Conservation (phyloP, 2,329 filamentous ascomycete genomes). For the Aspergillus fumigatiaffinis region DNA sequence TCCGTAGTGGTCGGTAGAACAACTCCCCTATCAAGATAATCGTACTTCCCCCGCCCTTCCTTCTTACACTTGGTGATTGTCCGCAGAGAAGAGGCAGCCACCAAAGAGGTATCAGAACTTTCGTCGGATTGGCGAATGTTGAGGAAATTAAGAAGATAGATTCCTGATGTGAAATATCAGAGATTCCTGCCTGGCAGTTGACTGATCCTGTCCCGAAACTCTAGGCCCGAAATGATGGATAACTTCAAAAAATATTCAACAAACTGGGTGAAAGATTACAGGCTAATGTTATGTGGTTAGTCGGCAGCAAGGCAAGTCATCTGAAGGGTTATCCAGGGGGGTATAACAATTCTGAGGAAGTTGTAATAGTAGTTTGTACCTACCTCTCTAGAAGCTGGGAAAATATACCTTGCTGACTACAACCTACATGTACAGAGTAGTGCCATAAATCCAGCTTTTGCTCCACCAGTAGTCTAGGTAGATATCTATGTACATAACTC, state of each 20-base stretch:
- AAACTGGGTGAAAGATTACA: background rate
- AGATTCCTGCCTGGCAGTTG: background rate
- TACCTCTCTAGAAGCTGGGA: background rate
- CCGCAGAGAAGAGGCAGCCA: slow-evolving; percentile 12
- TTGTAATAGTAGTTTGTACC: background rate
- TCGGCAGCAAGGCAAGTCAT: background rate
- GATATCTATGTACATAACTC: background rate
- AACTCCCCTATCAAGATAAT: background rate
- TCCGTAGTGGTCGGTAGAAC: background rate
- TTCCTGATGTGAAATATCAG: background rate
- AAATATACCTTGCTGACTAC: background rate
- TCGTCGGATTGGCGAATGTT: background rate
- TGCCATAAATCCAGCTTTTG: background rate
- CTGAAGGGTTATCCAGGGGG: slow-evolving; percentile 10
- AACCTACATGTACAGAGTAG: background rate
- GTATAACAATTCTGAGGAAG: slow-evolving; percentile 1
- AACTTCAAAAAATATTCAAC: background rate
- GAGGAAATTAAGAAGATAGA: background rate
- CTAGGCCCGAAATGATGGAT: background rate
- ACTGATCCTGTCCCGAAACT: background rate
- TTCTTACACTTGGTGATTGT: background rate
- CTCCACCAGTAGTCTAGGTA: background rate
- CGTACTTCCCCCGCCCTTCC: background rate
- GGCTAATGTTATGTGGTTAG: background rate
- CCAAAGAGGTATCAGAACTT: slow-evolving; percentile 11